phyloP scores from a whole-genome alignment of 2,329 filamentous ascomycete genomes.

The Aspergillus sp. region DNA sequence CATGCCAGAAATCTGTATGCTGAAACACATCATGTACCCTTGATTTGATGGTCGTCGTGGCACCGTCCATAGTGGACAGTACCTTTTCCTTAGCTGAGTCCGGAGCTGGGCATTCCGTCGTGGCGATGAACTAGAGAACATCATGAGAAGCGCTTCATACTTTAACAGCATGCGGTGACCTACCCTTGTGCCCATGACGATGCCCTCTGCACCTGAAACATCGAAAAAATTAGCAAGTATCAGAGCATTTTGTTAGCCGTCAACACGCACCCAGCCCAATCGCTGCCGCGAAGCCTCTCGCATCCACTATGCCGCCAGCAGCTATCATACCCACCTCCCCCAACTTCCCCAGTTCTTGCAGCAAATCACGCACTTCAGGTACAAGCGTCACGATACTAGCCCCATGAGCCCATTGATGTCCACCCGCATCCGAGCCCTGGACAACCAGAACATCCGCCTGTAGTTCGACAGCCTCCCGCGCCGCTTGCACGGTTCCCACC shows the following conservation, averaged over 20 bases:
- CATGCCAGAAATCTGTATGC: background rate
- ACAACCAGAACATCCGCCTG: background rate
- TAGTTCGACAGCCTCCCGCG: background rate
- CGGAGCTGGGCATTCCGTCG: background rate
- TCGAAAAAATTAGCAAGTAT: background rate
- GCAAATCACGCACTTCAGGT: background rate
- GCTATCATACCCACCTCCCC: background rate
- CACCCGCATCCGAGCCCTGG: conserved; percentile 1
- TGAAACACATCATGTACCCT: background rate
- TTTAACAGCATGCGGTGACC: background rate
- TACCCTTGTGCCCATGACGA: conserved; percentile 2
- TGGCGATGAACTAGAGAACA: background rate
- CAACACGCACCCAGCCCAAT: background rate
- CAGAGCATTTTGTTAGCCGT: background rate
- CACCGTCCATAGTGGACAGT: background rate
- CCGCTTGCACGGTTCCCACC: background rate
- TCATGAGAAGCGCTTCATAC: background rate
- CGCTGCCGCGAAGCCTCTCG: background rate
- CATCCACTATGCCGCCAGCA: background rate
- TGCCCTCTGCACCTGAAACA: background rate
- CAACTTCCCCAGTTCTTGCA: background rate
- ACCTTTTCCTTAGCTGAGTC: background rate
- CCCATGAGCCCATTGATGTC: background rate
- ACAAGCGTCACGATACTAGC: background rate
- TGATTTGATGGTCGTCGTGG: background rate